Conservation (phyloP, 306 rosid genomes). For the Astragalus membranaceus region DNA sequence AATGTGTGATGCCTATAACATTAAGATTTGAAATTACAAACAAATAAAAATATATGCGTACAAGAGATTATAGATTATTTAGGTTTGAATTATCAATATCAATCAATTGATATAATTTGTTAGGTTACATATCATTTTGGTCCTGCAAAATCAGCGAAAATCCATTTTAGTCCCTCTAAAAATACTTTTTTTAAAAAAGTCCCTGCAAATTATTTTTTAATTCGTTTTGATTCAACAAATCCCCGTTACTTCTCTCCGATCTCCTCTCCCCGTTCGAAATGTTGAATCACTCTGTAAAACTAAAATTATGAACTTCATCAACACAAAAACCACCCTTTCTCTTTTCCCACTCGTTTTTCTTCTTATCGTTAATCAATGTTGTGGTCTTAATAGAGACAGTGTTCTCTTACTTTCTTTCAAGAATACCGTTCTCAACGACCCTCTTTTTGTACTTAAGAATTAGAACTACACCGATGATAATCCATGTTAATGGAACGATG, state of each 20-base stretch:
- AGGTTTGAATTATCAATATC: no score
- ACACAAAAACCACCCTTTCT: neutral
- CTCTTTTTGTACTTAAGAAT: conserved; percentile 27
- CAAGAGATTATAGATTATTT: no score
- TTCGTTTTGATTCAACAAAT: no score
- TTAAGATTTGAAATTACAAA: no score
- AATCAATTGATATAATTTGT: no score
- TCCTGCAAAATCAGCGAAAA: no score
- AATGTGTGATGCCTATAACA: no score
- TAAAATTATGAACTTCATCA: conserved; percentile 32
- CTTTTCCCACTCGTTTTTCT: conserved; percentile 9
- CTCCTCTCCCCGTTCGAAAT: conserved; percentile 28
- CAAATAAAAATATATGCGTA: no score
- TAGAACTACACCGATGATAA: conserved; percentile 55
- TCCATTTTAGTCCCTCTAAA: no score
- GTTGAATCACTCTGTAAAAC: conserved; percentile 26
- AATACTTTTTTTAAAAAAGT: no score
- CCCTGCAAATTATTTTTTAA: no score
- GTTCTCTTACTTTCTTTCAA: conserved; percentile 58
- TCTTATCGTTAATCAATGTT: conserved; percentile 22
- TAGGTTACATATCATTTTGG: no score
- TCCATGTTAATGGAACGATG: conserved; percentile 88
- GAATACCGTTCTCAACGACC: conserved; percentile 52
- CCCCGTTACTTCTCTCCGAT: conserved; percentile 8
- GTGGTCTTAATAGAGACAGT: conserved; percentile 51